A percentile compares a stretch with the other conserved stretches of the same genome.
Evolutionary conservation across 1,139 yeast species (phyloP).

Genomic region (Geotrichum klebahnii): DNA sequence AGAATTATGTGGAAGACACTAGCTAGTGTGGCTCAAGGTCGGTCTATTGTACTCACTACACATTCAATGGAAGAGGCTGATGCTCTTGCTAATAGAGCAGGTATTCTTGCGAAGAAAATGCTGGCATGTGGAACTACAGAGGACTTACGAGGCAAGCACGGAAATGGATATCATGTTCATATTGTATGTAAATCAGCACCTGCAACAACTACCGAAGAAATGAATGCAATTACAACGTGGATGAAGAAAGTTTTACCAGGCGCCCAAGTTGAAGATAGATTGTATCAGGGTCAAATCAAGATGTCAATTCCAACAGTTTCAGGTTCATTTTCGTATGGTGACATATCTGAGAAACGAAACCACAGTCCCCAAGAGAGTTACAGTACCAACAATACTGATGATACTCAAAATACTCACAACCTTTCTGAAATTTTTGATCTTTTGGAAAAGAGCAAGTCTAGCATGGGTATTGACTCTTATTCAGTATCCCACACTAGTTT

Average conservation of each 20-base stretch:
- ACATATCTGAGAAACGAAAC: slow-evolving; percentile 4
- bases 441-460: slow-evolving; percentile 31
- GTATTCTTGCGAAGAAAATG: slow-evolving; percentile 36
- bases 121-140: slow-evolving; percentile 39
- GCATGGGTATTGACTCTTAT: slow-evolving; percentile 35
- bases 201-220: slow-evolving; percentile 29
- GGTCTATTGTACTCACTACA: slow-evolving; percentile 40
- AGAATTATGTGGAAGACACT: slow-evolving; percentile 41
- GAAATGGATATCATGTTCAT: slow-evolving; percentile 36
- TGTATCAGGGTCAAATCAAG: slow-evolving; percentile 38
- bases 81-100: slow-evolving; percentile 40
- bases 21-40: slow-evolving; percentile 34
- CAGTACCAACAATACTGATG: slow-evolving; percentile 2
- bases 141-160: slow-evolving; percentile 32
- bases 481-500: slow-evolving; percentile 36
- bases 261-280: slow-evolving; percentile 33
- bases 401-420: slow-evolving; percentile 8
- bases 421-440: slow-evolving; percentile 31
- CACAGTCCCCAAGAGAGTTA: slow-evolving; percentile 2
- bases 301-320: slow-evolving; percentile 30
- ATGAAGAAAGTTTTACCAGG: slow-evolving; percentile 28
- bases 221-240: slow-evolving; percentile 29
- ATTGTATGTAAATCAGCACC: slow-evolving; percentile 35
- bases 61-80: slow-evolving; percentile 44
- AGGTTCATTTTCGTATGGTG: no score